Base-by-base conservation (phyloP, 2,329 filamentous ascomycete species). In the Stemphylium lycopersici region DNA sequence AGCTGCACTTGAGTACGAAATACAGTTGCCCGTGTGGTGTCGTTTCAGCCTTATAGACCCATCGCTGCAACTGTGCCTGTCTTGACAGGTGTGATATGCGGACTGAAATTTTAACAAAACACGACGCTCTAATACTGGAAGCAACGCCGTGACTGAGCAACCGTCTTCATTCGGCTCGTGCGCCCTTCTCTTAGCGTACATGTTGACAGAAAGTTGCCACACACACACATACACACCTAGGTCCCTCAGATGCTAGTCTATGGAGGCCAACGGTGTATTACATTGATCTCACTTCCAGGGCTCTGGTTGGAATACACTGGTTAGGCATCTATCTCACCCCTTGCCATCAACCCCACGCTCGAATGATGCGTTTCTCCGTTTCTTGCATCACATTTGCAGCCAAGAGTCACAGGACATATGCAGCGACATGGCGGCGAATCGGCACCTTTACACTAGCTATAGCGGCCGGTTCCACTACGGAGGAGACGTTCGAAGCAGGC, bases 401-500 rank as follows among this genome's bases (percentile, higher is more conserved):
- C 62, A 66, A 66, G 58, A 36, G 42, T 37, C 15, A 56, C 45
- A 55, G 40, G 53, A 52, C 55, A 42, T 54, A 37, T 52, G 42
- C 50, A 56, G 39, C 41, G 48, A 43, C 37, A 43, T 33, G 39
- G 49, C 48, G 52, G 52, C 64, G 62, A 70, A 67, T 70, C 58
- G 66, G 44, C 55, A 36, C 43, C 39, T 33, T 42, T 29, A 26
- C 29, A 43, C 46, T 33, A 48, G 46, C 39, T 40, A 48, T 49
- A 54, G 48, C 43, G 56, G 55, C 37, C 46, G 42, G 20, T 47
- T 22, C 47, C 48, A 43, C 54, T 53, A 47, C 50, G 54, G 60
- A 62, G 60, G 52, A 70, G 60, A 61, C 64, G 58, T 65, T 44
- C 39, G 53, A 48, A 58, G 55, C 58, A 74, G 72, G 68, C 72